Base-by-base conservation (phyloP, 2,329 filamentous ascomycete genomes). In the Dactylella cylindrospora region DNA sequence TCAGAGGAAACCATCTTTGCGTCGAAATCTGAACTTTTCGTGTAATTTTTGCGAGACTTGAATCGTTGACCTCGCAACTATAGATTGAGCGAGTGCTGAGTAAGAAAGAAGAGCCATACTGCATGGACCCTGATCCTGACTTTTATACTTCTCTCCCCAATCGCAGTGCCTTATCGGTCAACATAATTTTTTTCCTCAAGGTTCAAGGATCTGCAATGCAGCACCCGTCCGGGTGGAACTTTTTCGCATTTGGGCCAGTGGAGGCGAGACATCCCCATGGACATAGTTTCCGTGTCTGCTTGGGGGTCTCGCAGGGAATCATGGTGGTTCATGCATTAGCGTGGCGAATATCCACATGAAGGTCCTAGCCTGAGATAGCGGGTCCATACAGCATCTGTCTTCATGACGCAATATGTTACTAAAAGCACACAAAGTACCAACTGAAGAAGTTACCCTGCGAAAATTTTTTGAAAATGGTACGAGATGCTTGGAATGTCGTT, bases 351-450 rank as follows among this genome's bases (percentile, higher is more conserved):
- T 35, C 33, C 32, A 28, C 19, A 33, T 19, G n/a, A 12, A 25
- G n/a, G 43, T 53, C 35, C 55, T 43, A 45, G 55, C 15, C 25
- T 19, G 28, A 7, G 20, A 13, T 12, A 13, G n/a, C 5, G 31
- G 23, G 38, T n/a, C 47, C 55, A 61, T 53, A 40, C 47, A 53
- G 41, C 47, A 41, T n/a, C 25, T 49, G 46, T 41, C 55, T 43
- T 61, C 47, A 61, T 61, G 55, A 53, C 55, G 47, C 55, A 47
- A 61, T 61, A 38, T 33, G 26, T 29, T 22, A 47, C 35, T 38
- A 32, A 53, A 61, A 61, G 40, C 55, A 53, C 55, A 61, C 55
- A 45, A 61, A 52, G 6, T 33, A 28, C 47, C 20, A 23, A 32
- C 40, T 38, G n/a, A 10, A 29, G 20, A 10, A 17, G 26, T 25